Percentiles rank a stretch among this genome's conserved stretches.
phyloP scores from a whole-genome alignment of 768 basidiomycete species.

The Boletus vinaceobasis region DNA sequence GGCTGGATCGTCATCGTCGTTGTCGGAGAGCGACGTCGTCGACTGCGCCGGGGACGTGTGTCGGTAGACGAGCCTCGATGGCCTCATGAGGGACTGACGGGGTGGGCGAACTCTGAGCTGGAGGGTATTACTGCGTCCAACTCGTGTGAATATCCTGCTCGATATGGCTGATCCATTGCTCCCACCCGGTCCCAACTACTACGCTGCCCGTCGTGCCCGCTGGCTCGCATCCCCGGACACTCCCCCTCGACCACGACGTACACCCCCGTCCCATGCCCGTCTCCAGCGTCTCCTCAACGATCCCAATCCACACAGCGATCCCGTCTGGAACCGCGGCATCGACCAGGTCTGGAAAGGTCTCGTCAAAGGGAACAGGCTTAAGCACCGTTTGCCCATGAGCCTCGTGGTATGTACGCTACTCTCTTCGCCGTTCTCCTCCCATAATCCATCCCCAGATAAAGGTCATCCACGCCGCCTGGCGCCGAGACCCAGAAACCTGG shows the following conservation, averaged over 20 bases:
- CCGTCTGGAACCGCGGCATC: constrained; percentile 54
- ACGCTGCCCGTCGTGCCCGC: constrained; percentile 55
- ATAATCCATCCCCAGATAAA: constrained; percentile 50
- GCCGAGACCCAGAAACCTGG: constrained; percentile 71
- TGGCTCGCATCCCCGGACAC: constrained; percentile 46
- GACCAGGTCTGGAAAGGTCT: constrained; percentile 65
- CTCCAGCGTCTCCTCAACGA: constrained; percentile 49
- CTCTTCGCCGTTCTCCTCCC: background rate
- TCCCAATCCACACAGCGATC: constrained; percentile 48
- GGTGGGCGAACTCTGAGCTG: background rate
- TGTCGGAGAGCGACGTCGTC: constrained; percentile 74
- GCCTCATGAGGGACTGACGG: constrained; percentile 17
- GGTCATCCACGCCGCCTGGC: constrained; percentile 70
- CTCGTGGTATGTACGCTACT: constrained; percentile 50
- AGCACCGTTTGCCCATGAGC: constrained; percentile 56
- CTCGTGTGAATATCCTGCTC: constrained; percentile 20
- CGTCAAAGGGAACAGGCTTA: constrained; percentile 53
- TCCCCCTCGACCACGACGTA: constrained; percentile 23
- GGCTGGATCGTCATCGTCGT: constrained; percentile 62
- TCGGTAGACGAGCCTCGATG: constrained; percentile 35
- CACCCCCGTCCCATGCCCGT: constrained; percentile 41
- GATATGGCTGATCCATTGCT: constrained; percentile 41
- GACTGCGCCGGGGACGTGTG: constrained; percentile 59
- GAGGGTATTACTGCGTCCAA: background rate
- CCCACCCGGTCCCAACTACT: constrained; percentile 61